Percentiles rank a stretch among this genome's conserved stretches.
phyloP scores from a whole-genome alignment of 2,329 filamentous ascomycete genomes.

The Pyricularia sp. region DNA sequence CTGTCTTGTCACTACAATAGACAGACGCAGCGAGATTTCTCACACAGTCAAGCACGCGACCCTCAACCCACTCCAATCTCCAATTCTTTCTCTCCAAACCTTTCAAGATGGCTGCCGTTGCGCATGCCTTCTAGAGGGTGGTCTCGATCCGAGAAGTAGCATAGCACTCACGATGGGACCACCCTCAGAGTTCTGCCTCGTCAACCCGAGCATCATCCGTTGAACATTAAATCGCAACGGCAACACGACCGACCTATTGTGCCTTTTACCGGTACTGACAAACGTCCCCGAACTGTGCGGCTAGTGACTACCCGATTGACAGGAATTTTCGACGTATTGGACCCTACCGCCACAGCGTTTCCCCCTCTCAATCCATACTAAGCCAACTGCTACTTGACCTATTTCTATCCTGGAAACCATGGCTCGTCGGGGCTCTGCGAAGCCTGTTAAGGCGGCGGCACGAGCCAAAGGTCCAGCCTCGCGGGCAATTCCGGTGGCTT shows the following conservation, averaged over 20 bases:
- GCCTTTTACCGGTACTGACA: neutral
- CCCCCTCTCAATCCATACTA: neutral
- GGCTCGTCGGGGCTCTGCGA: conserved; percentile 2
- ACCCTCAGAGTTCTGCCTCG: conserved; percentile 37
- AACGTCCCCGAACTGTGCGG: neutral
- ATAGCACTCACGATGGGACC: conserved; percentile 42
- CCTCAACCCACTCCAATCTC: neutral
- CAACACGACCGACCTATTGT: neutral
- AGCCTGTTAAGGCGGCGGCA: neutral
- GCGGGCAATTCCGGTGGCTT: neutral
- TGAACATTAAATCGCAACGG: neutral
- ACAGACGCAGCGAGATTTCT: neutral
- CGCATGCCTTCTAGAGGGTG: conserved; percentile 20
- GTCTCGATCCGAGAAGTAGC: conserved; percentile 6
- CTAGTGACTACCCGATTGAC: neutral
- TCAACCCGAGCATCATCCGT: conserved; percentile 11
- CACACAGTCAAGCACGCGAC: neutral
- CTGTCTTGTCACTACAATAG: neutral
- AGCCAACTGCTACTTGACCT: neutral
- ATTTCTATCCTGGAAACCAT: neutral
- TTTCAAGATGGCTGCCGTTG: conserved; percentile 31
- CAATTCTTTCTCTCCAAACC: conserved; percentile 17
- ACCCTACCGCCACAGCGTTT: neutral
- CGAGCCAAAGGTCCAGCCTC: neutral
- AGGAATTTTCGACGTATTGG: neutral